Evolutionary conservation across 805 yeast genomes (phyloP).

Genomic region (Candida berthetii): DNA sequence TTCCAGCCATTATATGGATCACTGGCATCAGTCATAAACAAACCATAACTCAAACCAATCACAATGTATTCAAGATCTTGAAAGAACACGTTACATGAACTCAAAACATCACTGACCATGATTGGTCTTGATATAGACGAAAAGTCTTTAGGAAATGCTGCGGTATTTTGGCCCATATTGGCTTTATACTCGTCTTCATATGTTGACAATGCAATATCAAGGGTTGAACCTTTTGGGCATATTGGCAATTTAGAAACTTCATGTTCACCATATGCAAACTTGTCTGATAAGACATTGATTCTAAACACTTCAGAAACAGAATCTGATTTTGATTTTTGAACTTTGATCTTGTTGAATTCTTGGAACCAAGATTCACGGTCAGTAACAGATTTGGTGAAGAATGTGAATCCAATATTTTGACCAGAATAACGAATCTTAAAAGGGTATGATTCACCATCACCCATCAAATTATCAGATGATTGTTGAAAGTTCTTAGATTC

Average conservation of each 20-base stretch:
- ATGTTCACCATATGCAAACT: slow-evolving; percentile 59
- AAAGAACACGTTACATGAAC: slow-evolving; percentile 39
- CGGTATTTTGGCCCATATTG: background rate
- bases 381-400: slow-evolving; percentile 36
- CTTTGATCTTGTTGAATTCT: slow-evolving; percentile 41
- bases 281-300: slow-evolving; percentile 46
- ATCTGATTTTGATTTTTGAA: slow-evolving; percentile 28
- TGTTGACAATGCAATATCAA: slow-evolving; percentile 32
- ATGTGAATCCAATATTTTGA: slow-evolving; percentile 46
- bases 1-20: slow-evolving; percentile 42
- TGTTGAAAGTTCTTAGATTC: slow-evolving; percentile 33
- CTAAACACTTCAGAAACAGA: slow-evolving; percentile 46
- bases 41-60: slow-evolving; percentile 59
- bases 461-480: background rate
- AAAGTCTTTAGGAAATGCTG: background rate
- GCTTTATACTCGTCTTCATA: slow-evolving; percentile 19
- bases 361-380: slow-evolving; percentile 58
- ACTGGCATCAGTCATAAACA: slow-evolving; percentile 38
- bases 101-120: slow-evolving; percentile 31
- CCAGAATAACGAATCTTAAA: slow-evolving; percentile 57
- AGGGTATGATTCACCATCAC: slow-evolving; percentile 16
- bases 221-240: slow-evolving; percentile 44
- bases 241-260: slow-evolving; percentile 47
- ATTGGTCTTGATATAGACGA: slow-evolving; percentile 21
- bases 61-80: slow-evolving; percentile 40